Base-by-base conservation (phyloP, 352 stramenopile species). In the Blastocystis sp. region DNA sequence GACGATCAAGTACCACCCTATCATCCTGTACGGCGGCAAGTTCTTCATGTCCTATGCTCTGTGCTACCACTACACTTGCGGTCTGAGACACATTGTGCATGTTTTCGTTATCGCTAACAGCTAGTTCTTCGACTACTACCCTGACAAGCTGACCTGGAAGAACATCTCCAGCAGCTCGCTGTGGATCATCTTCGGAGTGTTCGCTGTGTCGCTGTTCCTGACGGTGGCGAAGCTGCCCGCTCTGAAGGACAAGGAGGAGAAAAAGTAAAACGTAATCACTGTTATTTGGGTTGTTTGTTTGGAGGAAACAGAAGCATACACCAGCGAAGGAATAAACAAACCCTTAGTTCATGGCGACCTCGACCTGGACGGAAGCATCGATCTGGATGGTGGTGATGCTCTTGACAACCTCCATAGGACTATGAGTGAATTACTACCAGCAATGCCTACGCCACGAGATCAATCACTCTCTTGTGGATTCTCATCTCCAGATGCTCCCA, bases 401-500 rank as follows among this genome's bases (percentile, higher is more conserved):
- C 94, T 98, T 98, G 84, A 99, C 95, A 86, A 98, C 96, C 91
- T 98, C 95, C 88, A 94, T 96, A 65, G 96, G 94, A 79, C 69
- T 81, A 81, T 21, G 36, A 4, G 21, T n/a, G 34, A 63, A 11
- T n/a, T 14, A 9, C 1, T 32, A 4, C 11, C 1, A 81, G 32
- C 0, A 18, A 0, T 14, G 21, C 32, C 4, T 81, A 81, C 69
- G 94, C 94, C 90, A 98, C 92, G 84, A 99, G 90, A 90, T 99
- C 96, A 89, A 99, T 97, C 89, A 99, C 96, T 88, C 96, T 94
- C 94, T 98, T 98, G 92, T 96, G 93, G 88, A 96, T 95, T 89
- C 95, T 93, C 95, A 99, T 98, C 90, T 98, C 94, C 90, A 98
- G 98, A 87, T 94, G 91, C 91, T 99, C 96, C 93, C 94, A 99